Base-by-base conservation (phyloP, 352 stramenopile species). In the Aphanomyces astaci region DNA sequence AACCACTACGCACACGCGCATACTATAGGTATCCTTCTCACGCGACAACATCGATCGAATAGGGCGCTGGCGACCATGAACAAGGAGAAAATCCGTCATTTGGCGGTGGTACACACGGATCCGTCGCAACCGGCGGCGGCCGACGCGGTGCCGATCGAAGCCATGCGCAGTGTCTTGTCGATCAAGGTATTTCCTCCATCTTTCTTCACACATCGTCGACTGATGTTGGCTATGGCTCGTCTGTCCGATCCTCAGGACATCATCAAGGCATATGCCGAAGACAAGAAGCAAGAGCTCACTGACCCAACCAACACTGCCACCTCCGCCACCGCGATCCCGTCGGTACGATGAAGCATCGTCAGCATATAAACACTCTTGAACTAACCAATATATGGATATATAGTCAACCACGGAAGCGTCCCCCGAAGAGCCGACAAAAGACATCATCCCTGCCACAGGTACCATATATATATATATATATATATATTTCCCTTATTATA, bases 1-100 rank as follows among this genome's bases (percentile, higher is more conserved):
- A 30, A 2, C 49, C 1, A 13, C 11, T 25, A 28, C 56, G 49
- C 11, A 17, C 11, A 25, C 36, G 36, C 36, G 36, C n/a, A n/a
- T n/a, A n/a, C n/a, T n/a, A n/a, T n/a, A 43, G 36, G 15, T 43
- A 46, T 40, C 22, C n/a, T n/a, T n/a, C n/a, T 9, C 1, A 55
- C 31, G 13, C 31, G 2, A 64, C 45, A 51, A 62, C 17, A 54
- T 48, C 30, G n/a, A 48, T 52, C 63, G 4, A 53, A 4, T 70
- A 91, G 85, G 68, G 84, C 85, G 0, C 66, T 94, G 19, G 83
- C 85, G 39, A 94, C 85, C 5, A 92, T 94, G 85, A 88, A 82
- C n/a, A 90, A 92, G 63, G 85, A 94, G 40, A 89, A 94, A 53
- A 88, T 92, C 59, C 80, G 85, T 15, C 85, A 94, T 69, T 77